phyloP scores from a whole-genome alignment of 148 eudicot genomes.

The Silene uniflora region DNA sequence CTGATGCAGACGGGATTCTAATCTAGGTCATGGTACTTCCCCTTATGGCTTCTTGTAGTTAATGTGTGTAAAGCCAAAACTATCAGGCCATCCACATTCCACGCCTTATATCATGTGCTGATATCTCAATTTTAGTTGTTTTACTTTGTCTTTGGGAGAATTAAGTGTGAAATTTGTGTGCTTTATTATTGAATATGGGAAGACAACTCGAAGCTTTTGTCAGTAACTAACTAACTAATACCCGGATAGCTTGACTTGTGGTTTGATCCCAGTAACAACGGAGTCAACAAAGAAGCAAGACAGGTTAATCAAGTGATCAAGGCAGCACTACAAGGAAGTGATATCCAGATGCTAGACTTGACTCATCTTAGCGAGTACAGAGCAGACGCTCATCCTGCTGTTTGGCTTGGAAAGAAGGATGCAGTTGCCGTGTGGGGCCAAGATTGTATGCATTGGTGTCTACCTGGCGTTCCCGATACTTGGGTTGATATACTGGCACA shows the following conservation, averaged over 20 bases:
- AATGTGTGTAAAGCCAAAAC: no score
- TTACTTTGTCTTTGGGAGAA: no score
- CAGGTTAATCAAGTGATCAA: conserved; percentile 54
- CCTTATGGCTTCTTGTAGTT: no score
- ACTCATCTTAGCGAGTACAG: conserved; percentile 83
- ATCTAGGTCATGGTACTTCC: no score
- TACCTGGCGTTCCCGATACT: conserved; percentile 93
- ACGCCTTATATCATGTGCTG: no score
- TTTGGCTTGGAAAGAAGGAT: conserved; percentile 90
- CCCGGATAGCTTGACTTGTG: conserved; percentile 79
- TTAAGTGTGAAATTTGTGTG: background rate
- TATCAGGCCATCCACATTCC: no score
- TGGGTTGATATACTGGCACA: conserved; percentile 81
- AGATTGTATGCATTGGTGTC: conserved; percentile 99
- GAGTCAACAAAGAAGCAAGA: conserved; percentile 94
- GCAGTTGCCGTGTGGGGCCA: conserved; percentile 97
- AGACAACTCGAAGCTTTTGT: background rate
- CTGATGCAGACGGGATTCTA: no score
- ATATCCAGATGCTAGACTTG: conserved; percentile 56
- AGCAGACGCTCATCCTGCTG: conserved; percentile 95
- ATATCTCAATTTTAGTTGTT: no score
- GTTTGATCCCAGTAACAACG: conserved; percentile 87
- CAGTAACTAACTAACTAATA: conserved; percentile 22
- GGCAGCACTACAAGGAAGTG: conserved; percentile 50
- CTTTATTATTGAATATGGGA: background rate